Conservation (phyloP, 805 yeast species). For the Candida caryicola region DNA sequence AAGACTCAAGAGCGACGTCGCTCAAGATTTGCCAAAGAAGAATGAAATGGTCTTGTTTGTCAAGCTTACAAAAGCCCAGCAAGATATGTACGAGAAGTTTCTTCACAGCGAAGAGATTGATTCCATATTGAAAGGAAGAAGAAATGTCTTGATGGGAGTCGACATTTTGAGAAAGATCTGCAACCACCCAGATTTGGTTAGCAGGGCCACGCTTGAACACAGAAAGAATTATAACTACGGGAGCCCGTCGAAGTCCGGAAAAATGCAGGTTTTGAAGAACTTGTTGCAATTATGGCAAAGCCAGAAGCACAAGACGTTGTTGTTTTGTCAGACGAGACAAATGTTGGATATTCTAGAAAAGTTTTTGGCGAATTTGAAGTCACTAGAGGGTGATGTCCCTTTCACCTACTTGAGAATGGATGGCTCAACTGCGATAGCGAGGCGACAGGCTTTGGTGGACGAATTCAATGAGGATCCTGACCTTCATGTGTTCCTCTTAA, state of each 20-base stretch:
- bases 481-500: conserved; percentile 68
- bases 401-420: conserved; percentile 81
- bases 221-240: conserved; percentile 47
- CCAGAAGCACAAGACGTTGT: conserved; percentile 73
- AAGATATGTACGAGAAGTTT: conserved; percentile 69
- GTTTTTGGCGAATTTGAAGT: conserved; percentile 47
- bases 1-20: conserved; percentile 90
- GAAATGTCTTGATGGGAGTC: conserved; percentile 85
- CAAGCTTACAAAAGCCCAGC: conserved; percentile 73
- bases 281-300: conserved; percentile 70
- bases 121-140: conserved; percentile 68
- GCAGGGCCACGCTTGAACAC: conserved; percentile 36
- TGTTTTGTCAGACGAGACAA: conserved; percentile 92
- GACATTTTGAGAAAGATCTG: conserved; percentile 89
- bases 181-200: conserved; percentile 88
- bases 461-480: conserved; percentile 61
- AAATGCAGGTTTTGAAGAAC: conserved; percentile 82
- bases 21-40: conserved; percentile 89
- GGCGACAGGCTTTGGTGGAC: conserved; percentile 79
- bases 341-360: conserved; percentile 86
- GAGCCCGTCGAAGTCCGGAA: conserved; percentile 69
- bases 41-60: conserved; percentile 94
- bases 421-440: conserved; percentile 80
- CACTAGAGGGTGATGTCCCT: conserved; percentile 10
- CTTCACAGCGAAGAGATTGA: conserved; percentile 71